Conservation (phyloP, 768 basidiomycete genomes). For the Daedalea quercina region DNA sequence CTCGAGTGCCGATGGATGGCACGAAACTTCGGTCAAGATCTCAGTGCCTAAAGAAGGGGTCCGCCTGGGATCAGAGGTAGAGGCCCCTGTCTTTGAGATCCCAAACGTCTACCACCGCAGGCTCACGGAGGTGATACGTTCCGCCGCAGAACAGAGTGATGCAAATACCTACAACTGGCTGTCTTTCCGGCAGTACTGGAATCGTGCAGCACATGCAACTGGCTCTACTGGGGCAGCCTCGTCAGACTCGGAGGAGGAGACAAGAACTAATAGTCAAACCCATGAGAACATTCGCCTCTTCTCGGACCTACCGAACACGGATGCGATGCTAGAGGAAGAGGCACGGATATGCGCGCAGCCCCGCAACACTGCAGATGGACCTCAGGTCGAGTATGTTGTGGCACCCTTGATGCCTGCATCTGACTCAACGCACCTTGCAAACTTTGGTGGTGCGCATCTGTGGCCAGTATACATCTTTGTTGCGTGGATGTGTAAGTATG, state of each 20-base stretch:
- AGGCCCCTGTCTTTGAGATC: constrained; percentile 26
- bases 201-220: no score
- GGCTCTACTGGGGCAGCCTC: no score
- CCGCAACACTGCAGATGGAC: neutral
- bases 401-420: constrained; percentile 19
- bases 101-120: constrained; percentile 21
- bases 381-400: constrained; percentile 5
- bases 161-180: neutral
- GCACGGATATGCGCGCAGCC: constrained; percentile 4
- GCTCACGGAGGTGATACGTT: constrained; percentile 6
- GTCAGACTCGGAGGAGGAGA: no score
- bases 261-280: neutral
- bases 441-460: constrained; percentile 18
- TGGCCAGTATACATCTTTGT: constrained; percentile 38
- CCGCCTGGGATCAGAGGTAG: constrained; percentile 12
- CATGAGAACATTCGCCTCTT: constrained; percentile 7
- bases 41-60: constrained; percentile 15
- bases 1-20: constrained; percentile 16
- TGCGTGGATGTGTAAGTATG: constrained; percentile 37
- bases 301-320: constrained; percentile 10
- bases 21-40: constrained; percentile 11
- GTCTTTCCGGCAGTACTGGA: constrained; percentile 6
- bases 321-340: constrained; percentile 10
- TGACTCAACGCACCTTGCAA: constrained; percentile 20
- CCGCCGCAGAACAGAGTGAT: neutral